Evolutionary conservation across 2,329 filamentous ascomycete species (phyloP), one percentile per base, ranked within the genome.

Genomic region (Fonsecaea erecta): DNA sequence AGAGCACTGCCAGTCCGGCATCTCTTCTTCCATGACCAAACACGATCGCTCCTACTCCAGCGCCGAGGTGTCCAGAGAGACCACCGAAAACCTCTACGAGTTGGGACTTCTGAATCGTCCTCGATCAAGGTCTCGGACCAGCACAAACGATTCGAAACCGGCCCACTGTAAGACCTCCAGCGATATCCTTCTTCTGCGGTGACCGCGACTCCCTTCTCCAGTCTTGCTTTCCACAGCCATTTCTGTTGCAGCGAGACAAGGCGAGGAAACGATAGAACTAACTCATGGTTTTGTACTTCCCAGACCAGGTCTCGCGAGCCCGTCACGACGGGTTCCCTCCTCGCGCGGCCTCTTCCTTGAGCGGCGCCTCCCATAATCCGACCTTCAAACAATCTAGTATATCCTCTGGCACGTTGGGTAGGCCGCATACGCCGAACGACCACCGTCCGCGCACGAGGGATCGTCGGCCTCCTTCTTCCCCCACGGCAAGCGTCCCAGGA

Each of bases 11-110:
- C 61, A 52, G 43, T 59, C 52, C 54, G 63, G 63, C 65, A 60
- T 18, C 52, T 66, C 65, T 70, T 52, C n/a, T 62, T 66, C 68
- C 63, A 72, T 72, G 71, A 63, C 65, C 63, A 71, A 71, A 60
- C 68, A 71, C 66, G 53, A 68, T 57, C 68, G 56, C 14, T 68
- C 61, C 51, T 48, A 57, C 53, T 60, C 58, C 64, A 61, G 58
- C 62, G 61, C 55, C 55, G 64, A 65, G 63, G 64, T 64, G 61
- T 66, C 67, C n/a, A 61, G 58, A 59, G 64, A 62, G 52, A 67
- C 70, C 14, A 66, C 67, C 54, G 61, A 72, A 62, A 71, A 71
- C 62, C 67, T 72, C 59, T 70, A 71, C 61, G 67, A 70, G n/a
- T 55, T 72, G 54, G 71, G 71, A 51, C 67, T 72, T 24, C 67